Evolutionary conservation across 345 rosid species (phyloP), one percentile per base, ranked within the genome.

Genomic region (Sisymbrium altissimum): DNA sequence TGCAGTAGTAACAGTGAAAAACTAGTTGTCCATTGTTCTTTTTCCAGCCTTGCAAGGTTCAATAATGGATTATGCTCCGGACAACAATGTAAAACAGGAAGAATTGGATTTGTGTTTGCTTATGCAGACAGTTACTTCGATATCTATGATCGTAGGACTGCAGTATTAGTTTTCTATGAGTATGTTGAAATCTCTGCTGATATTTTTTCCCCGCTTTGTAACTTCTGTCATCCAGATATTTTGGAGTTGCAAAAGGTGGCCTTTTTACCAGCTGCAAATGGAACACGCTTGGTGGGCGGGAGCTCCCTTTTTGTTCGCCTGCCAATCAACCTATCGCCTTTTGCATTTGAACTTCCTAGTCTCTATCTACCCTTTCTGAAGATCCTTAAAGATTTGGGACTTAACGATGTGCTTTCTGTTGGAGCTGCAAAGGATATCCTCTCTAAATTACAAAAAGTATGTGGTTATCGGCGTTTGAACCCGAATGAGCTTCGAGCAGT

Each of bases 401-500:
- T 90, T 77, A 90, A 90, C 75, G 93, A 93, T 66, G 70, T 72
- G 73, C 83, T 93, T 46, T 89, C 98, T 48, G 74, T 84, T 81
- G 80, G 68, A 70, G 86, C 93, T 71, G 96, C 97, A 8, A 89
- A 87, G 78, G 81, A 80, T 39, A 80, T 90, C 75, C 96, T 93
- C 44, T 81, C 81, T 40, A 86, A 87, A 78, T 86, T 90, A 64
- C 96, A 83, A 80, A 87, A 83, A 66, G 80, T 81, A 61, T 93
- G 96, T 75, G 98, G 98, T 66, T 93, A 89, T 81, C 93, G 84
- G 82, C 93, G 89, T 53, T 64, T 93, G 64, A 93, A 93, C 81
- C 98, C 97, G 60, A 93, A 93, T 77, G 97, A 93, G 84, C 86
- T 90, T 63, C 96, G 97, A 66, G 96, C 98, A 69, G 98, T 90